Evolutionary conservation across 129 eudicot genomes (phyloP), one percentile per base, ranked within the genome.

Genomic region (Ambrosia artemisiifolia): DNA sequence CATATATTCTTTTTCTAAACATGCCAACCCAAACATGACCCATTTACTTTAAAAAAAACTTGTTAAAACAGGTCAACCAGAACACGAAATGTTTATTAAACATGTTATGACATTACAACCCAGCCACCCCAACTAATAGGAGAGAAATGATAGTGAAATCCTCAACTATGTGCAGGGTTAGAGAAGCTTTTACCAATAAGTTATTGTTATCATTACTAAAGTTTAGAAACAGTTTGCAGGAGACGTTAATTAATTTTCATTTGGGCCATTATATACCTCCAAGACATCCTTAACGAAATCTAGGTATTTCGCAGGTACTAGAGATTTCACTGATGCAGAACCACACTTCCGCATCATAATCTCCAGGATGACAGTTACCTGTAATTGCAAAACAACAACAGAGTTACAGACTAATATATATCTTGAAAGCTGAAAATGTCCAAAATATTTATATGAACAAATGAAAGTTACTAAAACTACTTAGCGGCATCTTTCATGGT

Each of bases 351-450:
- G 82, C 79, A 88, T 86, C 84, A 95, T 34, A 73, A 95, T 88
- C 94, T 95, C 99, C 70, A 95, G 47, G 71, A 95, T 95, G 43
- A 95, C 91, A 2, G 87, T 91, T 28, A 95, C 91, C 99, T 95
- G 79, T 59, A 67, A 54, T 65, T 66, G 63, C 35, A 51, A 53
- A 42, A 74, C 10, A 54, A 47, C 36, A 50, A 73, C 67, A 14
- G 3, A 74, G 30, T 74, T 64, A 5, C 8, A 44, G 5, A 42
- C 30, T 28, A 16, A 65, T 30, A 5, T 13, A 60, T 6, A 4
- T 32, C 18, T 60, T 38, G 9, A 40, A 40, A 40, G 44, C 6
- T 40, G 0, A 10, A 40, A 40, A 10, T 18, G 33, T 40, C 47
- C 68, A 63, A 42, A 38, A 9, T 13, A 65, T 64, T 2, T 64